Base-by-base conservation (phyloP, 2,329 filamentous ascomycete species). In the Penicillium sp. region DNA sequence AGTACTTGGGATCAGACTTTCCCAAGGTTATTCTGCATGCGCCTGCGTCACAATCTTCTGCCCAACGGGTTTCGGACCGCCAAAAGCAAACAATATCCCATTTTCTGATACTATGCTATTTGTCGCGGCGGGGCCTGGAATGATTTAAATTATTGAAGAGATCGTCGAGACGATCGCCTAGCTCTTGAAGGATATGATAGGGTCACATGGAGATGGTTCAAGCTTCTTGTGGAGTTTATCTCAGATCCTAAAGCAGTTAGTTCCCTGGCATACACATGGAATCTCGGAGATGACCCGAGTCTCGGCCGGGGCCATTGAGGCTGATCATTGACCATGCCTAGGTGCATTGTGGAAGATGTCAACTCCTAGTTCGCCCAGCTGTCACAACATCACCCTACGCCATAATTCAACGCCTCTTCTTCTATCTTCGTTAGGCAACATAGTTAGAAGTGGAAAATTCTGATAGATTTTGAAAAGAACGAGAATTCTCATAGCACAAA, bases 121-220 rank as follows among this genome's bases (percentile, higher is more conserved):
- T 37, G 9, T 27, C 13, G 19, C n/a, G 37, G n/a, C 25, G 19
- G 19, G n/a, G 50, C 50, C 3, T 43, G 2, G 8, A 31, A 25
- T 50, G 19, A 54, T 58, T 23, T 38, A 45, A 60, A 62, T 59
- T 63, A 63, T 59, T 60, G 58, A 50, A 50, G 52, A 56, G 61
- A 65, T 67, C 61, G 54, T 51, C 63, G 35, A 33, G 21, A 46
- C 49, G 62, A 65, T 67, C 63, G 37, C 29, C 50, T 38, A 42
- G 35, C 43, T n/a, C 31, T 35, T 51, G 10, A 53, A 46, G 29
- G 45, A 57, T 51, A 23, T 49, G 47, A 52, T 55, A 57, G 54
- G 35, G 40, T 45, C 10, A 21, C 13, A 53, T 40, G 37, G 41
- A 41, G 35, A 33, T 49, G 43, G 41, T 45, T 29, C 46, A 60